These are phyloP conservation scores for Nicotiana attenuata DNA, from an alignment of 257 asterid genomes.

Conservation along the genomic window DNA sequence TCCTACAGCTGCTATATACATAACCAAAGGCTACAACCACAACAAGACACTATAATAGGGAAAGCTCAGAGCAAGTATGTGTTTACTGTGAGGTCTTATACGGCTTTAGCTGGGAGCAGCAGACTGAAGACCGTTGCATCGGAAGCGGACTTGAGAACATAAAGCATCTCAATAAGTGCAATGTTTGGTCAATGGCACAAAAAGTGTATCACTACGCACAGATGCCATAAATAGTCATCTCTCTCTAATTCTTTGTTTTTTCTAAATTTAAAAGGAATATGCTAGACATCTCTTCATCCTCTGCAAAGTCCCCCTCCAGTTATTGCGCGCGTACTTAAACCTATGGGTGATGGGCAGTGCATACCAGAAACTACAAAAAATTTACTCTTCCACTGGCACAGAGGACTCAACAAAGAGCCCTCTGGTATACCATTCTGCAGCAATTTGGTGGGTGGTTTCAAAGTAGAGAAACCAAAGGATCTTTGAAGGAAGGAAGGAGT, in stretches of 20 bases:
- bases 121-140: background rate
- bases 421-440: background rate
- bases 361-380: constrained; percentile 2
- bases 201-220: background rate
- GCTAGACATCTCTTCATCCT: background rate
- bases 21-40: background rate
- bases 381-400: background rate
- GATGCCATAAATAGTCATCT: background rate
- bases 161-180: background rate
- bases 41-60: background rate
- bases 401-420: background rate
- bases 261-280: background rate
- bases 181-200: background rate
- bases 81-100: background rate
- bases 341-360: background rate
- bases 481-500: background rate
- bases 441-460: background rate
- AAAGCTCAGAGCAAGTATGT: background rate
- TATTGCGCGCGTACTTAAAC: background rate
- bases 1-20: background rate
- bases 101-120: background rate
- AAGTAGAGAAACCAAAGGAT: background rate
- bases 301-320: background rate
- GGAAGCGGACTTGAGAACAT: background rate
- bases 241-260: background rate